A percentile compares a stretch with the other conserved stretches of the same genome.
Conservation (phyloP, 805 yeast genomes). For the Pichia scutulata region DNA sequence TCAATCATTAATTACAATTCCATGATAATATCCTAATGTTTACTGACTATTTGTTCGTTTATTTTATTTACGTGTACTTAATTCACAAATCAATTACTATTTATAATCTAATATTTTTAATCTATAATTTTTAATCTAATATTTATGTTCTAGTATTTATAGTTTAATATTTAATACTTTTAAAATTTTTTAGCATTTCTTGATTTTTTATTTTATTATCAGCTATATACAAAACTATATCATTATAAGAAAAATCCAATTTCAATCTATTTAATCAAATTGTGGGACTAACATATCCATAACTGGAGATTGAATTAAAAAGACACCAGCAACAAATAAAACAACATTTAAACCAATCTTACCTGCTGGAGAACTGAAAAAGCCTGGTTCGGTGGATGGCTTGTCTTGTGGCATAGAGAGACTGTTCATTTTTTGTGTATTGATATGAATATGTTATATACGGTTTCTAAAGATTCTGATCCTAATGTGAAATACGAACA, state of each 20-base stretch:
- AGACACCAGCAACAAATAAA: slow-evolving; percentile 66
- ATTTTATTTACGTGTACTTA: background rate
- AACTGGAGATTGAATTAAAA: slow-evolving; percentile 67
- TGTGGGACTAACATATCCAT: slow-evolving; percentile 82
- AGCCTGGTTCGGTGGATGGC: slow-evolving; percentile 33
- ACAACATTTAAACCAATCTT: slow-evolving; percentile 56
- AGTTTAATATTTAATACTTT: background rate
- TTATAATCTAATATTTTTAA: no score
- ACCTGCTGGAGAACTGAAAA: slow-evolving; percentile 58
- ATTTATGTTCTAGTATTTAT: no score
- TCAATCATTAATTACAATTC: background rate
- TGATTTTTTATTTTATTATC: background rate
- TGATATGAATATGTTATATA: background rate
- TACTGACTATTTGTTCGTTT: background rate
- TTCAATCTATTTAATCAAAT: slow-evolving; percentile 18
- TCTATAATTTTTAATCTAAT: background rate
- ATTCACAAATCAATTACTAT: no score
- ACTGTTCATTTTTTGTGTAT: background rate
- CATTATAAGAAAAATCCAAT: background rate
- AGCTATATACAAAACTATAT: background rate
- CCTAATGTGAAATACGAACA: background rate
- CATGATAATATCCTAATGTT: no score
- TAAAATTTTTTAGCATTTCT: background rate
- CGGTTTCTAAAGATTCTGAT: background rate
- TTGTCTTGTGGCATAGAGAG: slow-evolving; percentile 13